Base-by-base conservation (phyloP, 352 stramenopile genomes). In the Pythium chondricola region DNA sequence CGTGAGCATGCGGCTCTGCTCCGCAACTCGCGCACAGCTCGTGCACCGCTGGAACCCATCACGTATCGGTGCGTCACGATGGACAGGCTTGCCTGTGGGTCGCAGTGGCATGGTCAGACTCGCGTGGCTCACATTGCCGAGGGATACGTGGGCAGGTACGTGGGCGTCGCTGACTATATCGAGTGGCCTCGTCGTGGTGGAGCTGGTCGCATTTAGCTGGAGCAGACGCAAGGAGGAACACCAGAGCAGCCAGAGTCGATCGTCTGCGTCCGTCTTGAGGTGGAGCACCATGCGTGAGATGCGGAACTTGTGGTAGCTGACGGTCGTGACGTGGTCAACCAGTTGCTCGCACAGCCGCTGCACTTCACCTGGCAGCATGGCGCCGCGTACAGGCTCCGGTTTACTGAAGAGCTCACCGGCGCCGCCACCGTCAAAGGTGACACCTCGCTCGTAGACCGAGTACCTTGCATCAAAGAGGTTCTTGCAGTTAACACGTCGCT, bases 201-300 rank as follows among this genome's bases (percentile, higher is more conserved):
- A 27, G 9, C 56, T 45, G 4, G 17, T 30, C 3, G 24, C 45
- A 27, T 53, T 74, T 45, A 62, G 50, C 36, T 56, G 69, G 8
- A 76, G 53, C 3, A 97, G 71, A 24, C 92, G 80, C 22, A 98
- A 71, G 7, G 92, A 98, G 21, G 85, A 96, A 53, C 80, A 95
- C 87, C 92, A 98, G 13, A 97, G 78, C 29, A 98, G 61, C 92
- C 93, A 98, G 0, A 98, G 61, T 8, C 83, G 83, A 63, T 97
- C 93, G 20, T 95, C 80, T 0, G 88, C 75, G 56, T 98, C 94
- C 11, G 92, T 76, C 62, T 98, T 98, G 51, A 98, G 92, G 56
- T 98, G 95, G 6, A 97, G 36, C n/a, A 97, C 89, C 83, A 98
- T 97, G 35, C 92, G 76, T 17, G 74, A 86, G 52, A 98, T 96